A percentile compares a stretch with the other conserved stretches of the same genome.
phyloP scores from a whole-genome alignment of 1,139 yeast genomes.

The Spathaspora jeffriesii region DNA sequence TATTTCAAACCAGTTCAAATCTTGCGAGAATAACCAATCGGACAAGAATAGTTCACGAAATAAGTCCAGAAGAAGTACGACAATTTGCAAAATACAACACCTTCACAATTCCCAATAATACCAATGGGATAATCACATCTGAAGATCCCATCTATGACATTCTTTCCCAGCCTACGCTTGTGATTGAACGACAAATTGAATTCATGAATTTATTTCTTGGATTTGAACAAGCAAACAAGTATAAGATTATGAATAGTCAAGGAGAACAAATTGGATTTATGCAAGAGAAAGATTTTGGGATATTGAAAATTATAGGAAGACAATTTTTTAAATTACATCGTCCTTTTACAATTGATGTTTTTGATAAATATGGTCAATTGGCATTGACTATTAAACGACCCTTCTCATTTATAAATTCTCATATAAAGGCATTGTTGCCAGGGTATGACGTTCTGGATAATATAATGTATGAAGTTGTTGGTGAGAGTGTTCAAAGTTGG shows the following conservation, averaged over 20 bases:
- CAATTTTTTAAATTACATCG: constrained; percentile 83
- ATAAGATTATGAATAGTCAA: constrained; percentile 67
- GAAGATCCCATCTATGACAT: constrained; percentile 59
- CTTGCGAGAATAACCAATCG: constrained; percentile 13
- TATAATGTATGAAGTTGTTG: constrained; percentile 55
- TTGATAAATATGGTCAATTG: constrained; percentile 68
- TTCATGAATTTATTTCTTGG: constrained; percentile 85
- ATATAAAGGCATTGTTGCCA: constrained; percentile 73
- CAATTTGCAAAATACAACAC: constrained; percentile 8
- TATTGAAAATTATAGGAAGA: constrained; percentile 68
- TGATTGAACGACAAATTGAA: constrained; percentile 86
- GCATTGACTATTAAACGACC: constrained; percentile 76
- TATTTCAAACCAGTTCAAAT: not conserved
- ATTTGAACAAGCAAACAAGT: constrained; percentile 87
- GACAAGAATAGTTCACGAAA: constrained; percentile 35
- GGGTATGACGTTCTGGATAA: constrained; percentile 38
- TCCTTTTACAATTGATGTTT: constrained; percentile 82
- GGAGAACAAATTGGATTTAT: constrained; percentile 82
- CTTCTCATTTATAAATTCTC: constrained; percentile 86
- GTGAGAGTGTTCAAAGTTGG: constrained; percentile 92
- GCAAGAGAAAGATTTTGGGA: constrained; percentile 77
- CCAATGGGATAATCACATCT: constrained; percentile 49
- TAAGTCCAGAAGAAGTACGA: constrained; percentile 38
- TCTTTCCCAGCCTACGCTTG: constrained; percentile 76
- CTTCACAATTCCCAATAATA: constrained; percentile 37